phyloP scores from a whole-genome alignment of 495 filamentous ascomycete species.

The Penicillium flavigenum region DNA sequence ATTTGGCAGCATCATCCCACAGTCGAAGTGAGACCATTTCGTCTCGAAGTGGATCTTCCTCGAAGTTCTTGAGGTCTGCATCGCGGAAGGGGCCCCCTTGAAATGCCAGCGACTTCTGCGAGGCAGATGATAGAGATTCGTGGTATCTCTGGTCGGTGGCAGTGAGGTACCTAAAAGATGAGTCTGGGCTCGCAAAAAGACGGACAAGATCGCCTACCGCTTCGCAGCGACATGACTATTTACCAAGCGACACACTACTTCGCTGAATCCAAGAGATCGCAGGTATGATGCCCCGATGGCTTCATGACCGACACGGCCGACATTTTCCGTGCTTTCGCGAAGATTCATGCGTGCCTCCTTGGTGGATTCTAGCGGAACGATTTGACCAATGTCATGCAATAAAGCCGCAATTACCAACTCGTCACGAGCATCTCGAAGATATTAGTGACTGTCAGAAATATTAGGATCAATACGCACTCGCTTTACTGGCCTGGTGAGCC shows the following conservation, averaged over 20 bases:
- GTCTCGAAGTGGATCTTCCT: slow-evolving; percentile 33
- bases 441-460: neutral
- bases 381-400: slow-evolving; percentile 49
- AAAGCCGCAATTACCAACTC: slow-evolving; percentile 44
- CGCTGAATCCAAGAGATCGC: slow-evolving; percentile 37
- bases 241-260: slow-evolving; percentile 39
- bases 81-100: slow-evolving; percentile 47
- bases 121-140: slow-evolving; percentile 38
- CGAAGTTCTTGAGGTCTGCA: slow-evolving; percentile 30
- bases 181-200: neutral
- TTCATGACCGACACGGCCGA: slow-evolving; percentile 47
- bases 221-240: slow-evolving; percentile 48
- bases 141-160: slow-evolving; percentile 40
- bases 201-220: slow-evolving; percentile 28
- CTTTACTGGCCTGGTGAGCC: slow-evolving; percentile 34
- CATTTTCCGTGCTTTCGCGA: slow-evolving; percentile 27
- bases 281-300: slow-evolving; percentile 43
- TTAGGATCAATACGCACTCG: slow-evolving; percentile 12
- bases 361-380: slow-evolving; percentile 32
- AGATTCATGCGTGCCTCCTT: slow-evolving; percentile 35
- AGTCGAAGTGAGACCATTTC: slow-evolving; percentile 42
- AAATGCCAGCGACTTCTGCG: slow-evolving; percentile 40
- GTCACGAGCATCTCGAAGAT: slow-evolving; percentile 25
- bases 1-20: slow-evolving; percentile 47
- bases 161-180: slow-evolving; percentile 34